Evolutionary conservation across 495 filamentous ascomycete genomes (phyloP).

Genomic region (Aspergillus nanangensis): DNA sequence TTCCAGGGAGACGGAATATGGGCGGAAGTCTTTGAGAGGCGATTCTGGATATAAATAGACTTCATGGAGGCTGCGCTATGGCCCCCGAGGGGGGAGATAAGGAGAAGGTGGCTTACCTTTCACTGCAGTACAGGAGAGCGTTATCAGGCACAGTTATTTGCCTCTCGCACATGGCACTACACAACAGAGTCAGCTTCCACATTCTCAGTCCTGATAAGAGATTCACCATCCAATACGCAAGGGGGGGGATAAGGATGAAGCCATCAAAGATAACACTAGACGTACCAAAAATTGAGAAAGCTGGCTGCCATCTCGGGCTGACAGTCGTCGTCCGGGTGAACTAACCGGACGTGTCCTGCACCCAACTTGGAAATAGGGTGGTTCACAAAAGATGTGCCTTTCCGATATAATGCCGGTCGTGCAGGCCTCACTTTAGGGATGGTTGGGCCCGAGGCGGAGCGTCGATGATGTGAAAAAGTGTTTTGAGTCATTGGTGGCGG

Average conservation of each 20-base stretch:
- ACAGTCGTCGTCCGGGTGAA: constrained; percentile 38
- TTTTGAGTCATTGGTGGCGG: constrained; percentile 45
- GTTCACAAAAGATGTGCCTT: constrained; percentile 29
- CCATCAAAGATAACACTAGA: constrained; percentile 12
- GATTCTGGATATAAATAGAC: neutral
- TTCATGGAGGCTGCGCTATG: neutral
- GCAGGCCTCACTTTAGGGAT: constrained; percentile 26
- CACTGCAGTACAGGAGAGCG: constrained; percentile 54
- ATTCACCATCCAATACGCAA: constrained; percentile 19
- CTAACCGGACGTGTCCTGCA: constrained; percentile 24
- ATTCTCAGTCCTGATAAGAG: constrained; percentile 9
- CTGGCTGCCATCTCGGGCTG: constrained; percentile 52
- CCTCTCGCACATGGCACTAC: constrained; percentile 59
- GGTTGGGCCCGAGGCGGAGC: constrained; percentile 32
- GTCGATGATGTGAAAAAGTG: constrained; percentile 28
- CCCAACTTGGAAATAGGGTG: constrained; percentile 38
- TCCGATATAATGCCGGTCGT: constrained; percentile 33
- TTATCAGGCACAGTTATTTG: constrained; percentile 63
- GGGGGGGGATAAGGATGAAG: constrained; percentile 6
- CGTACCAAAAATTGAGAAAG: constrained; percentile 65
- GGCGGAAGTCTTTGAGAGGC: neutral
- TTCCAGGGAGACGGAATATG: neutral
- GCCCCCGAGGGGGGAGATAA: constrained; percentile 6
- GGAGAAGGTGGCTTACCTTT: constrained; percentile 36
- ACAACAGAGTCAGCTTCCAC: constrained; percentile 23